Base-by-base conservation (phyloP, 805 yeast species). In the Zygotorulaspora sp. region DNA sequence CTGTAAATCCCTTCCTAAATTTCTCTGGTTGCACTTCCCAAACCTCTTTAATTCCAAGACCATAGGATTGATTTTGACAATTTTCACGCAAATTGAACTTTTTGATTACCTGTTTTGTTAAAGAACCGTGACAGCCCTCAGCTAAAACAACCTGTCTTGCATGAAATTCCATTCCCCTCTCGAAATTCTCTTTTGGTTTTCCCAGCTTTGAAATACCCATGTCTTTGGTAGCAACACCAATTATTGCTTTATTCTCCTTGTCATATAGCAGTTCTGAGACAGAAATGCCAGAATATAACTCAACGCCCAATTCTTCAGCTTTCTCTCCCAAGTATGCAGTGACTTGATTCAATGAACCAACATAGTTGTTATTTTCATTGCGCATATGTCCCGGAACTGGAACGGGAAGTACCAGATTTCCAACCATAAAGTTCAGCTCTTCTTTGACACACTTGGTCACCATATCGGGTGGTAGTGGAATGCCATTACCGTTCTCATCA, bases 81-180 rank as follows among this genome's bases (percentile, higher is more conserved):
- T 75, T 74, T 34, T 72, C 70, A 41, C 97, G 75, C 43, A 92
- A 66, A 29, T 79, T 70, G 62, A 65, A 90, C 51, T 80, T 77
- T 37, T 72, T 66, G 36, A 90, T 81, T 0, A 77, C 80, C 56
- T 83, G 75, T 58, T 92, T 90, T 9, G 89, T 71, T 37, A 92
- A 67, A 1, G 96, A 88, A 0, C 98, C 98, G 63, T 89, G 97
- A 58, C 98, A 92, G n/a, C 98, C 98, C 65, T 92, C 98, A 4
- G 96, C 96, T 21, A 92, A 71, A 12, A 92, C 83, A 0, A 97
- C 89, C 43, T 81, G 70, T 52, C 92, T 77, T 4, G 98, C 86
- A 50, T 82, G 92, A 62, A 92, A 92, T 62, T 87, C 97, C 96
- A 92, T 85, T 17, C 98, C 98, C 48, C 95, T 74, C 63, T 92